Evolutionary conservation across 805 yeast genomes (phyloP), one percentile per base, ranked within the genome.

Genomic region (Ogataea philodendri): DNA sequence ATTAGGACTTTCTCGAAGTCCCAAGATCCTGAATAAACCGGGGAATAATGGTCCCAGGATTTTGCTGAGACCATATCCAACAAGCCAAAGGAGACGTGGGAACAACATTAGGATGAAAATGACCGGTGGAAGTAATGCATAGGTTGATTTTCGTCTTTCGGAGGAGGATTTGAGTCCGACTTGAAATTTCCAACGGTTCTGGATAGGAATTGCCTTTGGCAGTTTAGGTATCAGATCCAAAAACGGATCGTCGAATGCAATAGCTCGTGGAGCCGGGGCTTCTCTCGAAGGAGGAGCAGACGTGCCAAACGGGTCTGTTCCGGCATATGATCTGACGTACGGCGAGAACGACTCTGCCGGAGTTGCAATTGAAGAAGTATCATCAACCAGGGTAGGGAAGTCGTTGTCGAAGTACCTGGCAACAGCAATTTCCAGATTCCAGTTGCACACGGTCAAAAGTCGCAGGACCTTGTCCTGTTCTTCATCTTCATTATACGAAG

Each of bases 391-490:
- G 1, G 59, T 48, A 3, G 63, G 63, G 59, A 75, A 65, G 32
- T 69, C 65, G 13, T 70, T 72, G 47, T 82, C 89, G 51, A 79
- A 79, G 53, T 69, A 82, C 32, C 76, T 67, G 3, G 81, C 70
- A 20, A 80, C 57, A 1, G 87, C 76, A 26, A 70, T 63, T 48
- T 81, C 84, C 32, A 82, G 51, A 48, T 79, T 70, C 79, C 79
- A 78, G 31, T 76, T 70, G 46, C 76, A 70, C 30, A 71, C 67
- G 20, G 66, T 57, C 33, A 81, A 53, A 16, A 80, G 54, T 33
- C 63, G 56, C 4, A 70, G 55, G 3, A 79, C 69, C 27, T 70
- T 65, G 1, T 67, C 68, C 28, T 66, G 58, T 17, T 74, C 74
- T 0, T 63, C 68, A 5, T 69, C 74, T 7, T 69, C 69, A 11